phyloP scores from a whole-genome alignment of 805 yeast species.

The Yarrowia keelungensis region DNA sequence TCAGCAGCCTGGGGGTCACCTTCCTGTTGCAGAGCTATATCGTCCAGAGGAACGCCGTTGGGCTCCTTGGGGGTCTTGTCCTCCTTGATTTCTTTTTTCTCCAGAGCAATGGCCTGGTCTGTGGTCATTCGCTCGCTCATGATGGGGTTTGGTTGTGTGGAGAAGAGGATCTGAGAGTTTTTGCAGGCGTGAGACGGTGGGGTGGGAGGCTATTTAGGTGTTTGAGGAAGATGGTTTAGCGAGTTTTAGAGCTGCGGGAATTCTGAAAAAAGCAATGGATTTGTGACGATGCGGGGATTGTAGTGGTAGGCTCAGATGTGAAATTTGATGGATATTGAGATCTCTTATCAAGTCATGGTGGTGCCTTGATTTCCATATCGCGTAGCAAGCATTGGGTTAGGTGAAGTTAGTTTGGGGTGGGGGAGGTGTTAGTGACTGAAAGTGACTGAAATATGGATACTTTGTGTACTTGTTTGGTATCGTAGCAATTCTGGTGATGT shows the following conservation, averaged over 20 bases:
- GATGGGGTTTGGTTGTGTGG: neutral
- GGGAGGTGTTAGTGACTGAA: too few species aligned
- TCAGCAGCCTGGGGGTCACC: neutral
- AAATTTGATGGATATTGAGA: neutral
- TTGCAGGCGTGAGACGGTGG: neutral
- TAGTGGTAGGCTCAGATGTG: neutral
- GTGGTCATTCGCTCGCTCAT: constrained; percentile 16
- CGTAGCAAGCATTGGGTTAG: constrained; percentile 34
- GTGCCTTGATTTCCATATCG: neutral
- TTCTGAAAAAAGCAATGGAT: constrained; percentile 6
- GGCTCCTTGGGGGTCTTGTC: neutral
- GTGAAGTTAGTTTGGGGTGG: constrained; percentile 19
- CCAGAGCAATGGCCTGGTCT: constrained; percentile 8
- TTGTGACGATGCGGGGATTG: neutral
- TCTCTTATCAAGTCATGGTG: neutral
- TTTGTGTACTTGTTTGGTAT: neutral
- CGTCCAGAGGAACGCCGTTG: constrained; percentile 11
- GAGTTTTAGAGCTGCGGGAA: neutral
- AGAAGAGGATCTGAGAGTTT: neutral
- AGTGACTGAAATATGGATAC: too few species aligned
- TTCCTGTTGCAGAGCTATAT: constrained; percentile 7
- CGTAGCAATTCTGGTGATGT: neutral
- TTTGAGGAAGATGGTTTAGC: neutral
- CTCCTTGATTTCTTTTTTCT: constrained; percentile 11
- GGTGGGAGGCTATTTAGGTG: neutral